Base-by-base conservation (phyloP, 768 basidiomycete species). In the Termitomyces sp. region DNA sequence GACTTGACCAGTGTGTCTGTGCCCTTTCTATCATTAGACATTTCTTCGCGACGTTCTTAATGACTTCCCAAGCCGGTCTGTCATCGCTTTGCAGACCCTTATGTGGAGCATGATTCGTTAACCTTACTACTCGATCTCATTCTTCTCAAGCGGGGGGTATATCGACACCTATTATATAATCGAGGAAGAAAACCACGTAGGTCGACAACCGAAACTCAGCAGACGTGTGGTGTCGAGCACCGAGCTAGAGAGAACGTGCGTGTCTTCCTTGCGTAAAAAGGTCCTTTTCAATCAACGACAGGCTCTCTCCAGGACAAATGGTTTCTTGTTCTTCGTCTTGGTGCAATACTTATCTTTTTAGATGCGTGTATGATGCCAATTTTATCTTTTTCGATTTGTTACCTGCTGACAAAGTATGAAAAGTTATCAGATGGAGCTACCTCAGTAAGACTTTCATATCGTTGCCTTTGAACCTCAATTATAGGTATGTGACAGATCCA, bases 1-100 rank as follows among this genome's bases (percentile, higher is more conserved):
- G 92, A 50, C 79, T 94, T 24, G 90, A 93, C 68, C 87, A 91
- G 73, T 94, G 92, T 69, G 91, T 92, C 49, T 64, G 88, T 82
- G 41, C 7, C 39, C 16, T 60, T 60, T 39, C 20, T 42, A 53
- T 16, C 13, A 4, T 22, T 3, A 1, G 15, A 47, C 18, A 33
- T 18, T 18, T 42, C 28, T 37, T 31, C 22, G n/a, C 41, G n/a
- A 44, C 26, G 39, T 49, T 22, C 49, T 58, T 28, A 54, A 26
- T 20, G 4, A 8, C 36, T 24, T 37, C 18, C 5, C 16, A 57
- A 89, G 88, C 71, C 74, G 26, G 73, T 73, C 54, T 90, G 89
- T 65, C 78, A 77, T 37, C 71, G 74, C 28, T 92, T 93, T 65
- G 90, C 86, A 0, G 92, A 94, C 70, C 90, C 90, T 56, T 94